Percentiles rank a stretch among this genome's conserved stretches.
These are phyloP conservation scores for Urostyla sp. DNA, from an alignment of 73 alveolate species.

Conservation along the genomic window DNA sequence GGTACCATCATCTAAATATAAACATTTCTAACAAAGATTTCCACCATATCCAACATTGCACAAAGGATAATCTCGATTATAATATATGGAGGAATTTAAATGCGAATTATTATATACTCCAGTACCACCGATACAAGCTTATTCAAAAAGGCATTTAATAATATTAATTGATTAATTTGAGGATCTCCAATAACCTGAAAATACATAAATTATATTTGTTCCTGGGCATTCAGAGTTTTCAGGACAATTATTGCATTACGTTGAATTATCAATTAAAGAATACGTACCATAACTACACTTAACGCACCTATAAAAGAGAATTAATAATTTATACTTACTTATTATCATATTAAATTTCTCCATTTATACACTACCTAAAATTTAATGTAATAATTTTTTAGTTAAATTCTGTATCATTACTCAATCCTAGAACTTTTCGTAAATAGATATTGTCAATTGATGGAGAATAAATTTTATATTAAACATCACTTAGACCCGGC, in stretches of 20 bases:
- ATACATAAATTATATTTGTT: background rate
- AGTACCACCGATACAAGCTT: background rate
- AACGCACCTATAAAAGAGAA: background rate
- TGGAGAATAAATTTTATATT: background rate
- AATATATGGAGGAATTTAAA: background rate
- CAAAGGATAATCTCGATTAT: too few species aligned
- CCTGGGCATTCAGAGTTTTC: conserved; percentile 12
- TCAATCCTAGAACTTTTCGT: background rate
- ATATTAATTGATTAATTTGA: background rate
- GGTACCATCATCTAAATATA: background rate
- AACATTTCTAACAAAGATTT: background rate
- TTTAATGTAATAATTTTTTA: too few species aligned
- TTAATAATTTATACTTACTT: background rate
- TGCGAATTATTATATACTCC: background rate
- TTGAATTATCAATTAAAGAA: background rate
- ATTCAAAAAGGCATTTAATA: background rate
- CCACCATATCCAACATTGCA: conserved; percentile 17
- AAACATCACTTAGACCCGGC: background rate
- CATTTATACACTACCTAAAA: background rate
- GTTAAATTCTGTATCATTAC: background rate
- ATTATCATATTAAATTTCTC: background rate
- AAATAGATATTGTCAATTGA: background rate
- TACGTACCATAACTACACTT: background rate
- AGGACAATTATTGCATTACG: background rate
- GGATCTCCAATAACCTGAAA: conserved; percentile 36